Evolutionary conservation across 2,329 filamentous ascomycete species (phyloP).

Genomic region (Rasamsonia emersonii): DNA sequence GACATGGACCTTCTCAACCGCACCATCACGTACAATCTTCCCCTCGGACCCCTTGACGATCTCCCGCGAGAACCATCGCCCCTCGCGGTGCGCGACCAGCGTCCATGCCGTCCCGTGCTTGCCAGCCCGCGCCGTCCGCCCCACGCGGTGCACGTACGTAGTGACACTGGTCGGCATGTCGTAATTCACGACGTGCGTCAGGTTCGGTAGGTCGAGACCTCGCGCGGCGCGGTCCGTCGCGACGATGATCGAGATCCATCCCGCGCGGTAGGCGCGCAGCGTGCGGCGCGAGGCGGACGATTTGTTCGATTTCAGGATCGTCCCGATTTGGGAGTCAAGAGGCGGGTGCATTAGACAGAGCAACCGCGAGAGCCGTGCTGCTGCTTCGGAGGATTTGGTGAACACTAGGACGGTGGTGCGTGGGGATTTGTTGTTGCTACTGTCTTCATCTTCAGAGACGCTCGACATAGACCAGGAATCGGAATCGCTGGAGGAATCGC

Average conservation of each 20-base stretch:
- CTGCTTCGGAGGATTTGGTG: constrained; percentile 80
- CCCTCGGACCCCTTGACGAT: constrained; percentile 48
- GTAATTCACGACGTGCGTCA: constrained; percentile 88
- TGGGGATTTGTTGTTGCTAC: constrained; percentile 26
- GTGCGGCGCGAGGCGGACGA: constrained; percentile 61
- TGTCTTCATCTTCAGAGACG: constrained; percentile 12
- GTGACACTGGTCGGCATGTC: constrained; percentile 75
- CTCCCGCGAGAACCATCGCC: constrained; percentile 84
- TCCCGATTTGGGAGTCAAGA: constrained; percentile 52
- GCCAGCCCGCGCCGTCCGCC: constrained; percentile 78
- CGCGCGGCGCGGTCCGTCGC: constrained; percentile 90
- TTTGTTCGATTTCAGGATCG: constrained; percentile 69
- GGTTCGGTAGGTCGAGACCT: constrained; percentile 70
- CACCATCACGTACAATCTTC: constrained; percentile 22
- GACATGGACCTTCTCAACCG: constrained; percentile 23
- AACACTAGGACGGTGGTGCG: constrained; percentile 62
- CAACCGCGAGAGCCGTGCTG: constrained; percentile 76
- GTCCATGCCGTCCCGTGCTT: constrained; percentile 74
- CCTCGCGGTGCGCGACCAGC: constrained; percentile 71
- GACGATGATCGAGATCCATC: constrained; percentile 64
- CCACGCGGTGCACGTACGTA: constrained; percentile 84
- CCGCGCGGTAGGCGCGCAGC: constrained; percentile 55
- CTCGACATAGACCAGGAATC: constrained; percentile 14
- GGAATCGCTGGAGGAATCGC: constrained; percentile 16
- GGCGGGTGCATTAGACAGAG: constrained; percentile 58